Conservation (phyloP, 2,329 filamentous ascomycete species). For the Aspergillus ibericus region DNA sequence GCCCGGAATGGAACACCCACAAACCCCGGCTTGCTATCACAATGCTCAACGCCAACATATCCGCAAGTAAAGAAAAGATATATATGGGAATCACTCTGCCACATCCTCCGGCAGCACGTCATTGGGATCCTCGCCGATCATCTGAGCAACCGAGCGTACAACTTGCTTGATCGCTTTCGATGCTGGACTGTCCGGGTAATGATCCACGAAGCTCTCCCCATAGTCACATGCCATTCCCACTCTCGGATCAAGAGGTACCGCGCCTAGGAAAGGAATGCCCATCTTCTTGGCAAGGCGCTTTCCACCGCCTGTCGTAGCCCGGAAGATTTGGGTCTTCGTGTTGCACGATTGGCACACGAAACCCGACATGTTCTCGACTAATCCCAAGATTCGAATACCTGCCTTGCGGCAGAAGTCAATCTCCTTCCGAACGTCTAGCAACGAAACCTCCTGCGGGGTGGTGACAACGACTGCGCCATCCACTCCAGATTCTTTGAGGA, state of each 20-base stretch:
- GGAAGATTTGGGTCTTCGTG: slow-evolving; percentile 79
- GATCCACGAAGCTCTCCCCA: slow-evolving; percentile 95
- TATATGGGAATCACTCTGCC: slow-evolving; percentile 24
- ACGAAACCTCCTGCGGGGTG: slow-evolving; percentile 88
- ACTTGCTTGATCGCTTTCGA: slow-evolving; percentile 79
- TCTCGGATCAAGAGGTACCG: slow-evolving; percentile 86
- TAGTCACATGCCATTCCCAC: slow-evolving; percentile 97
- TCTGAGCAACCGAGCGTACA: slow-evolving; percentile 68
- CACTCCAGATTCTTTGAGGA: slow-evolving; percentile 86
- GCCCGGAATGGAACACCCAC: slow-evolving; percentile 11
- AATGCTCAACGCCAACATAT: slow-evolving; percentile 26
- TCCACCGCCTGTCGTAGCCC: slow-evolving; percentile 86
- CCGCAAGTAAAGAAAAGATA: slow-evolving; percentile 11
- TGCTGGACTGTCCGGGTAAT: slow-evolving; percentile 88
- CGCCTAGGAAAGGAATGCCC: slow-evolving; percentile 81
- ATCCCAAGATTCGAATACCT: slow-evolving; percentile 79
- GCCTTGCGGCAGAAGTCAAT: slow-evolving; percentile 97
- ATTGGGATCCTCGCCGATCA: slow-evolving; percentile 64
- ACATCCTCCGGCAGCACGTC: slow-evolving; percentile 43
- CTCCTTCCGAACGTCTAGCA: slow-evolving; percentile 94
- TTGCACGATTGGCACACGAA: slow-evolving; percentile 95
- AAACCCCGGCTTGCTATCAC: slow-evolving; percentile 1
- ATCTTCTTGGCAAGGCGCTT: slow-evolving; percentile 78
- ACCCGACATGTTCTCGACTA: slow-evolving; percentile 97
- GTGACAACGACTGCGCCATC: slow-evolving; percentile 92